phyloP scores from a whole-genome alignment of 2,329 filamentous ascomycete species.

The Ilyonectria robusta region DNA sequence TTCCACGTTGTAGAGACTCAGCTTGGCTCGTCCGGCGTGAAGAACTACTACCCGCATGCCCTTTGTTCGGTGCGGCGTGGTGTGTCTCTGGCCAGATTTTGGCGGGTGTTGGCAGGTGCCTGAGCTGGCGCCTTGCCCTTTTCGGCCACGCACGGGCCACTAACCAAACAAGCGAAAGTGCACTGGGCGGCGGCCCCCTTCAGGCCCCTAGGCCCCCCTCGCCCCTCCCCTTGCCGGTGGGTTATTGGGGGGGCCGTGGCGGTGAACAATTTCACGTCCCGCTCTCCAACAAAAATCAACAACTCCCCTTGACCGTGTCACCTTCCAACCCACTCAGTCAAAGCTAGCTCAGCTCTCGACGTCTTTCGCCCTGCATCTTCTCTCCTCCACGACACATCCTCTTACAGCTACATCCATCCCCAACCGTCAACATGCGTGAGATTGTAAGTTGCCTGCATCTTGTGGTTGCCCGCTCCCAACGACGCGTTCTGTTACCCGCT shows the following conservation, averaged over 20 bases:
- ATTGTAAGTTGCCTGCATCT: slow-evolving; percentile 28
- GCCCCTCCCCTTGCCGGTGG: slow-evolving; percentile 24
- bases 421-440: slow-evolving; percentile 73
- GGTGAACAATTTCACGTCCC: slow-evolving; percentile 53
- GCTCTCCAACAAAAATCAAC: slow-evolving; percentile 55
- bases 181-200: slow-evolving; percentile 5
- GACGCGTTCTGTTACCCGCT: slow-evolving; percentile 57
- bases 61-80: slow-evolving; percentile 3
- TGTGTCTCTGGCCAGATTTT: slow-evolving; percentile 38
- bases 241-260: slow-evolving; percentile 45
- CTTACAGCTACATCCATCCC: slow-evolving; percentile 45
- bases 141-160: slow-evolving; percentile 48
- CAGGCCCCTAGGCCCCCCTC: slow-evolving; percentile 10
- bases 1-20: not conserved
- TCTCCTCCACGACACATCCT: slow-evolving; percentile 44
- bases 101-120: slow-evolving; percentile 32
- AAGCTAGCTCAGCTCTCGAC: slow-evolving; percentile 54
- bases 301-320: slow-evolving; percentile 46
- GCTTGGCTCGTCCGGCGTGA: not conserved
- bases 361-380: slow-evolving; percentile 42
- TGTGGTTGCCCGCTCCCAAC: slow-evolving; percentile 37
- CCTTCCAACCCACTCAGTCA: slow-evolving; percentile 50
- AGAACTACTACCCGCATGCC: not conserved
- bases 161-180: slow-evolving; percentile 54
- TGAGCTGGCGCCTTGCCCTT: slow-evolving; percentile 48